Evolutionary conservation across 352 stramenopile genomes (phyloP).

Genomic region (Phytopythium ostracodes): DNA sequence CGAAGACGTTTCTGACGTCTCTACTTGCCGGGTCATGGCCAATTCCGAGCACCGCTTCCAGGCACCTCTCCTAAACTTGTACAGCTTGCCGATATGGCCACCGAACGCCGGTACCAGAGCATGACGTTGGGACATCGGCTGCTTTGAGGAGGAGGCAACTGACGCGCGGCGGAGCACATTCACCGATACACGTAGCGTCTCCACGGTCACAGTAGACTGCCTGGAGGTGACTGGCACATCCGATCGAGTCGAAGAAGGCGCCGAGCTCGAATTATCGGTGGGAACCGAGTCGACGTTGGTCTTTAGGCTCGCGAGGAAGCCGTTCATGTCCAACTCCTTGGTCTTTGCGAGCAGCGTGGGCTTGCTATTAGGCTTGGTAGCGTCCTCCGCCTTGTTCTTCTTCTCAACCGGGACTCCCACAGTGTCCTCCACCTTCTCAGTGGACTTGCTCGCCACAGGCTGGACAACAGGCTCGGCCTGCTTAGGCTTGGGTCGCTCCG

Average conservation of each 20-base stretch:
- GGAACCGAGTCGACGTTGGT: constrained; percentile 20
- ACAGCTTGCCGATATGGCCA: constrained; percentile 31
- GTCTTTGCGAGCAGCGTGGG: constrained; percentile 16
- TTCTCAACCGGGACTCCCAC: constrained; percentile 6
- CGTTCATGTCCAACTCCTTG: constrained; percentile 60
- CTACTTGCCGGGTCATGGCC: constrained; percentile 24
- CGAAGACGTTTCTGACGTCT: constrained; percentile 10
- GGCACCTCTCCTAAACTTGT: constrained; percentile 17
- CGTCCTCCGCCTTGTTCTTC: constrained; percentile 9
- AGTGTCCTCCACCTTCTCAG: constrained; percentile 13
- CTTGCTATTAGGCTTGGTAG: constrained; percentile 6
- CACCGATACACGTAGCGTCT: constrained; percentile 8
- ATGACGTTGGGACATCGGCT: not conserved
- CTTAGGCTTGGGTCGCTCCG: constrained; percentile 32
- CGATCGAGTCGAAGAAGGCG: not conserved
- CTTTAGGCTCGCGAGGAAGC: constrained; percentile 58
- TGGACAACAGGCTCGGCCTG: constrained; percentile 9
- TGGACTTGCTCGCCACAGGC: not conserved
- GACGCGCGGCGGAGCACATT: constrained; percentile 10
- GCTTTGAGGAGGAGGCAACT: not conserved
- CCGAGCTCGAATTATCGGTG: not conserved
- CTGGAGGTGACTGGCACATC: not conserved
- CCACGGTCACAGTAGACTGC: not conserved
- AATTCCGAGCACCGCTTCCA: constrained; percentile 24
- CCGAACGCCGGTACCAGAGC: constrained; percentile 19